phyloP scores from a whole-genome alignment of 164 flowering plant genomes.

The Tetrastigma voinierianum region DNA sequence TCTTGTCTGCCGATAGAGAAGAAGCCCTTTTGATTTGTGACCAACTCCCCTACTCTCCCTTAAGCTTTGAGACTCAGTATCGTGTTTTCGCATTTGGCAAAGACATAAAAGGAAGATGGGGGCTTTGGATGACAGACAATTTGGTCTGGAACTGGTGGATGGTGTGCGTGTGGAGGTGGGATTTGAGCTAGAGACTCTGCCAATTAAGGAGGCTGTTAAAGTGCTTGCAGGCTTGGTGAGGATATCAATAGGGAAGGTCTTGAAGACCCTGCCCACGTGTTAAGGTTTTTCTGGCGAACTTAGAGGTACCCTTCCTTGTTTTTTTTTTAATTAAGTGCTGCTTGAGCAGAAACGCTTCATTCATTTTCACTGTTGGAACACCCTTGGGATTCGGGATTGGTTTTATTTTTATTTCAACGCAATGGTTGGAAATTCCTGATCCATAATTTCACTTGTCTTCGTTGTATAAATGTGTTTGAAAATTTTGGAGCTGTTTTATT shows the following conservation, averaged over 20 bases:
- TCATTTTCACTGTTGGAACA: not conserved
- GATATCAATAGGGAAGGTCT: conserved; percentile 87
- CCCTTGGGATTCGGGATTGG: too few relatives aligned
- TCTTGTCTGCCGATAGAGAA: too few relatives aligned
- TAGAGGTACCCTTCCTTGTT: conserved; percentile 43
- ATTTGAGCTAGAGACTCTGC: conserved; percentile 37
- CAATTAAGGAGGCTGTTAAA: conserved; percentile 77
- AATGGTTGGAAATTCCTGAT: too few relatives aligned
- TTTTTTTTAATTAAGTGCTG: not conserved
- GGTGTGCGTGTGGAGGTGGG: conserved; percentile 42
- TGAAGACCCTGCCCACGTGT: conserved; percentile 85
- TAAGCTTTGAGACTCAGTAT: conserved; percentile 10
- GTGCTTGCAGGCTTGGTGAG: conserved; percentile 84
- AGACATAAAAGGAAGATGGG: too few relatives aligned
- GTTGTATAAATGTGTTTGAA: too few relatives aligned
- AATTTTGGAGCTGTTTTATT: too few relatives aligned
- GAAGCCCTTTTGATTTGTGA: too few relatives aligned
- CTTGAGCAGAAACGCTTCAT: not conserved
- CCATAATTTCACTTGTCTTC: too few relatives aligned
- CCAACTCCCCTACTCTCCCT: too few relatives aligned
- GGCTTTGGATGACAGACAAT: conserved; percentile 70
- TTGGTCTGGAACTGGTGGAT: conserved; percentile 45
- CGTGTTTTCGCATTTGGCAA: too few relatives aligned
- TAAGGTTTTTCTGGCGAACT: conserved; percentile 89
- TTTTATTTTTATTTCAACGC: too few relatives aligned